These are phyloP conservation scores for Gentiana dahurica DNA, from an alignment of 257 asterid species.

Conservation along the genomic window DNA sequence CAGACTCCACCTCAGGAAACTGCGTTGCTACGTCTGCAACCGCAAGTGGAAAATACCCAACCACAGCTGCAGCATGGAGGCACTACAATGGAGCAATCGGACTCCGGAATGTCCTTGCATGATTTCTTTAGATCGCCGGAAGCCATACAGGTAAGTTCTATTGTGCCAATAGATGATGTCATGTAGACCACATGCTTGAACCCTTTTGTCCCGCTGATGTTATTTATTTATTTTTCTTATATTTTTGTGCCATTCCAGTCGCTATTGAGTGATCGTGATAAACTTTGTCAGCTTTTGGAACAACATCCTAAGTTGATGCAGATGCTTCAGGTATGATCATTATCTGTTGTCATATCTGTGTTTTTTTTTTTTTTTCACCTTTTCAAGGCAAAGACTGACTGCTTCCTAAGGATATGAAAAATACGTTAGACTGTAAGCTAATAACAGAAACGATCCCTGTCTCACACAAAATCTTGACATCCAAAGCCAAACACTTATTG, in stretches of 20 bases:
- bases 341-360: background rate
- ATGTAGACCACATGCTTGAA: background rate
- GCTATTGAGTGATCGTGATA: constrained; percentile 83
- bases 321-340: constrained; percentile 67
- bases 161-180: background rate
- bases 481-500: too few relatives aligned
- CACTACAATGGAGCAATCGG: constrained; percentile 48
- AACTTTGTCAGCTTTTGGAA: constrained; percentile 88
- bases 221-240: constrained; percentile 3
- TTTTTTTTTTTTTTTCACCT: background rate
- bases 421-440: too few relatives aligned
- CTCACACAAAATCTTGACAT: too few relatives aligned
- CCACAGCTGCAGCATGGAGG: constrained; percentile 35
- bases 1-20: constrained; percentile 41
- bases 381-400: background rate
- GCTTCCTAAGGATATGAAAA: constrained; percentile 1
- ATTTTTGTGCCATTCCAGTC: constrained; percentile 31
- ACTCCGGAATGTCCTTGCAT: constrained; percentile 57
- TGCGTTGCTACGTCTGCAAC: constrained; percentile 32
- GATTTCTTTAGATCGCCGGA: constrained; percentile 64
- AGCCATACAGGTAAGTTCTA: constrained; percentile 61
- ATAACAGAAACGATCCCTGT: too few relatives aligned
- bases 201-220: background rate
- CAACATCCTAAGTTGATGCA: constrained; percentile 96
- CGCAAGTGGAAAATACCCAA: constrained; percentile 28